Conservation (phyloP, 1,284 basidiomycete species). For the Tilletia horrida region DNA sequence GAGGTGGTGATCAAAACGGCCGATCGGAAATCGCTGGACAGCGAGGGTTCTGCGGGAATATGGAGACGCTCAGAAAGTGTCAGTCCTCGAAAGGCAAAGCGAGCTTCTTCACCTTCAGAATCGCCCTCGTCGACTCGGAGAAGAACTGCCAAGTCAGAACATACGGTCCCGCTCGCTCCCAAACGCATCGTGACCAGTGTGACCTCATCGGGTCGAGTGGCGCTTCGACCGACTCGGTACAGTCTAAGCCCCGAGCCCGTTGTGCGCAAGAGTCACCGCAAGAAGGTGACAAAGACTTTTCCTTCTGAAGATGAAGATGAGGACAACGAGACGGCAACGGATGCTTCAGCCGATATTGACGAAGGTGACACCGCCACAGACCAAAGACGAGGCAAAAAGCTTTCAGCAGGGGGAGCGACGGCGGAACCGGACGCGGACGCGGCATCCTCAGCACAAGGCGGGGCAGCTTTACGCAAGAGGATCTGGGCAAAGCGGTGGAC, state of each 20-base stretch:
- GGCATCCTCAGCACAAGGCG: background rate
- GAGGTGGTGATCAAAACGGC: background rate
- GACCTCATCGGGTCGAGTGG: conserved; percentile 12
- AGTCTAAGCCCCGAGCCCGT: background rate
- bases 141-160: background rate
- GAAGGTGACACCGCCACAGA: background rate
- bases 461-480: background rate
- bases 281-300: background rate
- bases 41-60: background rate
- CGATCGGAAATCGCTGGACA: background rate
- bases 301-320: background rate
- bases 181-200: background rate
- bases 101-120: background rate
- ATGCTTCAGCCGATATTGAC: background rate
- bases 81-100: background rate
- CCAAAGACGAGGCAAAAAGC: background rate
- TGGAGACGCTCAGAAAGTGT: conserved; percentile 7
- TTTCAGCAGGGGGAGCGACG: background rate
- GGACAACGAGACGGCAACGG: background rate
- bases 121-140: background rate
- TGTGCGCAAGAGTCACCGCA: background rate
- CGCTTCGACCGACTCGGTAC: background rate
- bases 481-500: conserved; percentile 14
- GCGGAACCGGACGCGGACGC: background rate
- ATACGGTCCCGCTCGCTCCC: background rate